Conservation (phyloP, 441 rosid species). For the Sinapis alba region DNA sequence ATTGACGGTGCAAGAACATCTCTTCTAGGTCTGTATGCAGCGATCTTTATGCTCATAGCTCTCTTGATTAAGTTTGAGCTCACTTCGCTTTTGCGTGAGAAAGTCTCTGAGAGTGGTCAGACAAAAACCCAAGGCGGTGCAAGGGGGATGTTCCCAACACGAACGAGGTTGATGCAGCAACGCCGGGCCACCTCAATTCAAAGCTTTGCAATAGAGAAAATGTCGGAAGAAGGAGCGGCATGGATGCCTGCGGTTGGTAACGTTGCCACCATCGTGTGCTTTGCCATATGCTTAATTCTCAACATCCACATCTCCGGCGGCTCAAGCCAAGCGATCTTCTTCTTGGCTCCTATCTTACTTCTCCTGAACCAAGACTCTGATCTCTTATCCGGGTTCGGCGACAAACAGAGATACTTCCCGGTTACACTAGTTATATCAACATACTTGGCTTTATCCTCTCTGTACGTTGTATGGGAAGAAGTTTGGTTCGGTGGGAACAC, state of each 20-base stretch:
- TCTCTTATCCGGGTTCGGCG: conserved; percentile 95
- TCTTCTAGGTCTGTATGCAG: conserved; percentile 95
- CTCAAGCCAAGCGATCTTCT: conserved; percentile 92
- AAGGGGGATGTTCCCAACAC: conserved; percentile 54
- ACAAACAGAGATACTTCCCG: conserved; percentile 98
- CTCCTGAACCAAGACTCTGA: conserved; percentile 98
- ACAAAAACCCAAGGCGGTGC: conserved; percentile 56
- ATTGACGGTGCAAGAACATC: conserved; percentile 99
- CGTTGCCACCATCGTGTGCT: conserved; percentile 92
- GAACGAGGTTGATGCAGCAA: conserved; percentile 97
- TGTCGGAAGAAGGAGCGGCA: conserved; percentile 88
- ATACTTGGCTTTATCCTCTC: conserved; percentile 70
- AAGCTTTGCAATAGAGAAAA: conserved; percentile 82
- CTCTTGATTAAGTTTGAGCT: conserved; percentile 91
- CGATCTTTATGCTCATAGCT: conserved; percentile 95
- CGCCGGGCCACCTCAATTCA: conserved; percentile 76
- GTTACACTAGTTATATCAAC: conserved; percentile 75
- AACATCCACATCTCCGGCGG: conserved; percentile 89
- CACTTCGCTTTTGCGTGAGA: conserved; percentile 91
- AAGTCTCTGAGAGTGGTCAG: conserved; percentile 59
- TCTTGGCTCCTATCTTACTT: conserved; percentile 91
- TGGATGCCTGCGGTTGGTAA: conserved; percentile 99
- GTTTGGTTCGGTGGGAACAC: conserved; percentile 81
- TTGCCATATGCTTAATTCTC: conserved; percentile 91
- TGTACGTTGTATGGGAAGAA: conserved; percentile 83